Evolutionary conservation across 106 monocot genomes (phyloP), one percentile per base, ranked within the genome.

Genomic region (Acorus gramineus): DNA sequence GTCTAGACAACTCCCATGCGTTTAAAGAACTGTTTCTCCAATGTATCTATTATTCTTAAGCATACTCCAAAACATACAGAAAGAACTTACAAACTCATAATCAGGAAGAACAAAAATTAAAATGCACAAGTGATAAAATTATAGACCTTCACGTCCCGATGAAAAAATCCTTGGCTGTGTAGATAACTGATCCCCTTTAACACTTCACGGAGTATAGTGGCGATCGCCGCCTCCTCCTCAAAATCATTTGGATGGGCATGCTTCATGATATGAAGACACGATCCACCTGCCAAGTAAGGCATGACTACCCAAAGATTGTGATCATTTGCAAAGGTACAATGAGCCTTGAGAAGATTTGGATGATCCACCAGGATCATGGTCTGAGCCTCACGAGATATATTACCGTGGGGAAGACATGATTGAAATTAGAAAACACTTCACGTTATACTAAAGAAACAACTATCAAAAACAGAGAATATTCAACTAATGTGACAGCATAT

Each of bases 281-380:
- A 85, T 0, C 84, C 84, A 44, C 80, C 84, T 53, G 77, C 73
- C 84, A 85, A 80, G 50, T 69, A 85, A 4, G 84, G 84, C 84
- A 85, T 85, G 49, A 85, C 77, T 48, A 85, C 80, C 84, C 84
- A 85, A 55, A 85, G 58, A 46, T 65, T 47, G 53, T 74, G 77
- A 8, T 59, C 77, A 50, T 45, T 62, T 7, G 73, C 67, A 71
- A 85, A 85, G 11, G 84, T 80, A 57, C 84, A 85, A 57, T 80
- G 64, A 5, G 80, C 69, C 9, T 63, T 71, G 4, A 85, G 67
- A 46, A 85, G 65, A 71, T 85, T 85, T 4, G 74, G 77, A 65
- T 85, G 84, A 14, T 85, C 71, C 51, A 77, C 80, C 60, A 77
- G 56, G 57, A 71, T 72, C 83, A 84, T 79, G 5, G 79, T 84